Base-by-base conservation (phyloP, 441 rosid genomes). In the Pelargonium myrrhifolium region DNA sequence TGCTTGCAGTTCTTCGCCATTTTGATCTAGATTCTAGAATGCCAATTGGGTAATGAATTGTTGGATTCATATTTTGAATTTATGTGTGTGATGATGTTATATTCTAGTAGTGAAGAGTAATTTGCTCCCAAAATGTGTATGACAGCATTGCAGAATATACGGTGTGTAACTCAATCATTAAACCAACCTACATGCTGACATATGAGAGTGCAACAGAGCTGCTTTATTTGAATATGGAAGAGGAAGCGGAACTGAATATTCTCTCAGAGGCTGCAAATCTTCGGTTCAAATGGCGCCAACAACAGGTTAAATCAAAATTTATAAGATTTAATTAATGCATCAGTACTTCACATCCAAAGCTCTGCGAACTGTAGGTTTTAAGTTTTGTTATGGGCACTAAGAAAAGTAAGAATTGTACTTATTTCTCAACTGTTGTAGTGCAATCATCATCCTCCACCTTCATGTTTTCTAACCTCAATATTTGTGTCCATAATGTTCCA, bases 111-210 rank as follows among this genome's bases (percentile, higher is more conserved):
- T 47, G 28, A 72, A 69, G 67, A 66, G 49, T 60, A 61, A 72
- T 67, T 71, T 37, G 65, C 70, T 60, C 68, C 58, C 21, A 61
- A n/a, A 68, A 4, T 76, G 74, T 68, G 43, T 67, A 42, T 35
- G 53, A 71, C 76, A 93, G 99, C 81, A 88, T 93, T 84, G 89
- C 90, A 78, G 99, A 93, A 73, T 88, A 82, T 77, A 77, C 92
- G 8, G 90, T 93, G 68, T 80, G 79, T 64, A 91, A 88, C 80
- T 83, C 99, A 11, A 72, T 85, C 68, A 85, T 93, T 67, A 89
- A 83, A 70, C 97, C 99, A 70, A 91, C 99, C 55, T 93, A 93
- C 78, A 91, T 91, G 99, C 83, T 93, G 86, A 93, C 99, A 9
- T 91, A 93, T 63, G 96, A 89, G 79, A 93, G 99, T 83, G 99